A percentile compares a stretch with the other conserved stretches of the same genome.
Conservation (phyloP, 306 rosid genomes). For the Hippophae rhamnoides region DNA sequence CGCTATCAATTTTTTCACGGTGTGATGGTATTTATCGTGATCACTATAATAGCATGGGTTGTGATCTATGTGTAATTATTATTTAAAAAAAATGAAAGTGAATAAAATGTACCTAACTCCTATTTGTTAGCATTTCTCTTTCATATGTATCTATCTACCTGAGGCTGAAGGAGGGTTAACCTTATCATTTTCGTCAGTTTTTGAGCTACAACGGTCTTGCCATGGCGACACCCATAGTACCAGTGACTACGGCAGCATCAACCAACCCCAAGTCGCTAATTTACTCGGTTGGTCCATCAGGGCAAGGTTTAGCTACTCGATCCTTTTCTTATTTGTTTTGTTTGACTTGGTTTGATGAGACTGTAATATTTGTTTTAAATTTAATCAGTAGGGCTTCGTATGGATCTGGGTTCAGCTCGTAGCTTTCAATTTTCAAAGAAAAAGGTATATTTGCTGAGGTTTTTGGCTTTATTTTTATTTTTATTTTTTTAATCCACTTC, state of each 20-base stretch:
- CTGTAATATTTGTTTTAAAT: not conserved
- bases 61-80: no score
- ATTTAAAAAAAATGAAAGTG: no score
- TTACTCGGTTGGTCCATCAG: slow-evolving; percentile 5
- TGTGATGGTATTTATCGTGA: no score
- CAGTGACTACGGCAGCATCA: not conserved
- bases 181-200: not conserved
- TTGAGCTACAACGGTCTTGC: not conserved
- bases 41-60: no score
- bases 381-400: slow-evolving; percentile 20
- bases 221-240: slow-evolving; percentile 3
- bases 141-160: no score
- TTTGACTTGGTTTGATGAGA: not conserved
- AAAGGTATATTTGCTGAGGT: slow-evolving; percentile 24
- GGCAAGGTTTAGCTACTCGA: slow-evolving; percentile 5
- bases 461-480: not conserved
- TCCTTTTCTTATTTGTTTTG: not conserved
- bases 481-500: not conserved
- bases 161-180: no score
- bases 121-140: no score
- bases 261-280: slow-evolving; percentile 6
- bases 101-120: no score
- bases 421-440: slow-evolving; percentile 23
- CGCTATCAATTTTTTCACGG: no score
- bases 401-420: slow-evolving; percentile 14